Evolutionary conservation across 148 eudicot genomes (phyloP), one percentile per base, ranked within the genome.

Genomic region (Simmondsia chinensis): DNA sequence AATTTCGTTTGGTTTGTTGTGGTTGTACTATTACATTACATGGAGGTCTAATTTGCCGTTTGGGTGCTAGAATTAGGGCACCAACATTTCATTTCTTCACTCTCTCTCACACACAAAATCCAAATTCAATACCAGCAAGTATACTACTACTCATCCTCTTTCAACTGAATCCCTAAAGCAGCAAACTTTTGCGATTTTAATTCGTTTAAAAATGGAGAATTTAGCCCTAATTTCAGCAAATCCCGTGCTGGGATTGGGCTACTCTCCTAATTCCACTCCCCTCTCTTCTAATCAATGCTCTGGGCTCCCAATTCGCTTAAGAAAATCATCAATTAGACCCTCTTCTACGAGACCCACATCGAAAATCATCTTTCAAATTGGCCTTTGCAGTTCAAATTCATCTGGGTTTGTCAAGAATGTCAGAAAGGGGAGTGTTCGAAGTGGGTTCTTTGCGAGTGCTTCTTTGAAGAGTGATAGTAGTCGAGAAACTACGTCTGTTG

Each of bases 401-500:
- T 16, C 27, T 48, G 18, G 22, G 9, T 8, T 42, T n/a, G 23
- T 33, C 52, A 6, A 28, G 36, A 28, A 25, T 35, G 44, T 37
- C 12, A 46, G 46, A 26, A 56, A 31, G 5, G 69, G 55, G 46
- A 69, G 57, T 53, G 36, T 29, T 13, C 54, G 49, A 26, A 57
- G 58, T 51, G 70, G 72, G 20, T 37, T 52, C 30, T 80, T 80
- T 68, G 82, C 79, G 15, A 74, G 79, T 54, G 61, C 65, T 57
- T 47, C 64, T 54, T 48, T 76, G 25, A 50, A 65, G 36, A 39
- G 50, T 2, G n/a, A 19, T 22, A 20, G 34, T 56, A 63, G 71
- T 34, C 64, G 69, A 54, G 71, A 73, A 36, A 87, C 78, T 24
- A 60, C 82, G 37, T 73, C 96, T 8, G 79, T 82, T 48, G 84